phyloP scores from a whole-genome alignment of 148 eudicot genomes.

The Heliamphora exappendiculata region DNA sequence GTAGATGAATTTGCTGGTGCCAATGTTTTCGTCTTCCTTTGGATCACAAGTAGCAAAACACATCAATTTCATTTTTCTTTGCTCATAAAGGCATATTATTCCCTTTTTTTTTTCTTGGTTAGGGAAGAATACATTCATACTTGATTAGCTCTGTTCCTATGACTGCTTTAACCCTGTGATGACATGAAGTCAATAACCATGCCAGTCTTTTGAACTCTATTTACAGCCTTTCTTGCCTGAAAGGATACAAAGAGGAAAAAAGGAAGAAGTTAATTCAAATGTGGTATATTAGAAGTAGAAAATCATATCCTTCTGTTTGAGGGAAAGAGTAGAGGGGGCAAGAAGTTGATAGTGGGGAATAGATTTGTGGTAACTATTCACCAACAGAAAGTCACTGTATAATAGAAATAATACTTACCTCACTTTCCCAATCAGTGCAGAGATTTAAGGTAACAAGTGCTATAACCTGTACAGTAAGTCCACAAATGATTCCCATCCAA shows the following conservation, averaged over 20 bases:
- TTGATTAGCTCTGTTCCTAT: neutral
- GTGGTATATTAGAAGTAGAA: neutral
- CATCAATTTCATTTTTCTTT: neutral
- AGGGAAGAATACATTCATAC: neutral
- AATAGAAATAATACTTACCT: constrained; percentile 21
- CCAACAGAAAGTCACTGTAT: no score
- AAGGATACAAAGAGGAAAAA: neutral
- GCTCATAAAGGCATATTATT: neutral
- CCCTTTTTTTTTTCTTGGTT: neutral
- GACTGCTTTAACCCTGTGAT: neutral
- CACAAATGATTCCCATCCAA: constrained; percentile 65
- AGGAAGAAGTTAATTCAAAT: neutral
- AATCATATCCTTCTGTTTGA: neutral
- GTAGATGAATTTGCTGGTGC: no score
- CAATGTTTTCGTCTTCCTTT: no score
- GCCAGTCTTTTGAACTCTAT: constrained; percentile 12
- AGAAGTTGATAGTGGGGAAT: no score
- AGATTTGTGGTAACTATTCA: no score
- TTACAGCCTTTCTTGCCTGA: constrained; percentile 16
- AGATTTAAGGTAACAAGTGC: constrained; percentile 43
- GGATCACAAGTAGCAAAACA: no score
- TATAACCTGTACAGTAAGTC: constrained; percentile 40
- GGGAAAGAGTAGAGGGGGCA: no score
- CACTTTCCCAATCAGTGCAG: constrained; percentile 48
- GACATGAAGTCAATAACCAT: neutral